Evolutionary conservation across 495 filamentous ascomycete genomes (phyloP), one percentile per base, ranked within the genome.

Genomic region (Hypoxylon fragiforme): DNA sequence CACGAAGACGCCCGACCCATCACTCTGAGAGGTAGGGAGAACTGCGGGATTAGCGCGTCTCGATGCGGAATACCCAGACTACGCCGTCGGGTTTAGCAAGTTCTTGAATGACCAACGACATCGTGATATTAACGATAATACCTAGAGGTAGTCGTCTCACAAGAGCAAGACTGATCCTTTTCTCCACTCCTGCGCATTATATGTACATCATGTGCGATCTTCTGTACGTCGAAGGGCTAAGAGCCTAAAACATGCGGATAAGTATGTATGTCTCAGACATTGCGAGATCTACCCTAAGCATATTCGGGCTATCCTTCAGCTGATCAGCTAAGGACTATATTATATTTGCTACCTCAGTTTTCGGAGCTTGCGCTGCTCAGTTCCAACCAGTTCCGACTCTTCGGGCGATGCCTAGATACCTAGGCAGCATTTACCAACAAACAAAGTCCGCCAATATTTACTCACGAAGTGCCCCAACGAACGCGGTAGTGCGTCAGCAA

Each of bases 251-350:
- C 38, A 53, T 48, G 52, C 38, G 38, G 46, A 30, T 48, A 41
- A 32, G 44, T 38, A 57, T 62, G 59, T 44, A 56, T 62, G 59
- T 62, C 60, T 63, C 24, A 63, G 60, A 63, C 49, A 63, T 55
- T 28, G 42, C 3, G 9, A 15, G 60, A 55, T 58, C 37, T 18
- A 14, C 45, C 43, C 13, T 44, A 20, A 51, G 16, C 40, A 46
- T 45, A 24, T 6, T 19, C 41, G 19, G 45, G 19, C 41, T 31
- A 18, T 48, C 32, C 35, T 40, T 54, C 40, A 55, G 57, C 57
- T 51, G 41, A 37, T 51, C 31, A 40, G 36, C 24, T 46, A 30
- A 16, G 14, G 35, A 28, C 20, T 16, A 24, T 22, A 50, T n/a
- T n/a, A 36, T n/a, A 3, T 11, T 20, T 14, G 22, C 53, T 28